phyloP scores from a whole-genome alignment of 441 rosid genomes.

The Pelargonium citronellum region DNA sequence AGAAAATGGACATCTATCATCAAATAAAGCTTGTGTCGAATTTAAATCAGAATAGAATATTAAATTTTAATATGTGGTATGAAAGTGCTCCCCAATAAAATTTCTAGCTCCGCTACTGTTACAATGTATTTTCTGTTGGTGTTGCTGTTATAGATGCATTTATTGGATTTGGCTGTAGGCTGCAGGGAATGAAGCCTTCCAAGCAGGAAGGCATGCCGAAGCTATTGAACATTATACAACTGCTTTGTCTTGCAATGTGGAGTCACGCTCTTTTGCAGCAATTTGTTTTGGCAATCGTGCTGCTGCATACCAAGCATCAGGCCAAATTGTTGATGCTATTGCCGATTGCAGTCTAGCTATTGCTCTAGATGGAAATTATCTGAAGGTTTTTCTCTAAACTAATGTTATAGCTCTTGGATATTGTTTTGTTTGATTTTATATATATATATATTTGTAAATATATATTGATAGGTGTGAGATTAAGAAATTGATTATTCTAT shows the following conservation, averaged over 20 bases:
- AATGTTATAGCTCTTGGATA: neutral
- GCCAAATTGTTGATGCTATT: conserved; percentile 81
- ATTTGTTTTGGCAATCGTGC: conserved; percentile 95
- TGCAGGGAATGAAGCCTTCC: conserved; percentile 88
- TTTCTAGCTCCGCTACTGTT: neutral
- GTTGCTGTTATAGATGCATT: neutral
- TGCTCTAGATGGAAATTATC: conserved; percentile 79
- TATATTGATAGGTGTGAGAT: too few relatives aligned
- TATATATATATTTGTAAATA: too few relatives aligned
- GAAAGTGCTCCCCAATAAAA: too few relatives aligned
- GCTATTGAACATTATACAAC: conserved; percentile 75
- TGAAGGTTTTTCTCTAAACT: conserved; percentile 48
- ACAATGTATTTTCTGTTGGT: neutral
- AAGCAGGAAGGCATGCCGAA: conserved; percentile 54
- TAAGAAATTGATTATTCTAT: too few relatives aligned
- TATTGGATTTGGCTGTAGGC: conserved; percentile 33
- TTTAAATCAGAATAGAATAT: too few relatives aligned
- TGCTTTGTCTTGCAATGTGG: conserved; percentile 64
- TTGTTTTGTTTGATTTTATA: too few relatives aligned
- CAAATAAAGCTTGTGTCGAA: too few relatives aligned
- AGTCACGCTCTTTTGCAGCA: conserved; percentile 87
- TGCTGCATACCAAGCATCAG: conserved; percentile 85
- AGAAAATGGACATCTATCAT: too few relatives aligned
- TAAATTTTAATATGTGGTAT: too few relatives aligned
- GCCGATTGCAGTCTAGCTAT: conserved; percentile 95